phyloP scores from a whole-genome alignment of 345 rosid genomes.

The Carallia pectinifolia region DNA sequence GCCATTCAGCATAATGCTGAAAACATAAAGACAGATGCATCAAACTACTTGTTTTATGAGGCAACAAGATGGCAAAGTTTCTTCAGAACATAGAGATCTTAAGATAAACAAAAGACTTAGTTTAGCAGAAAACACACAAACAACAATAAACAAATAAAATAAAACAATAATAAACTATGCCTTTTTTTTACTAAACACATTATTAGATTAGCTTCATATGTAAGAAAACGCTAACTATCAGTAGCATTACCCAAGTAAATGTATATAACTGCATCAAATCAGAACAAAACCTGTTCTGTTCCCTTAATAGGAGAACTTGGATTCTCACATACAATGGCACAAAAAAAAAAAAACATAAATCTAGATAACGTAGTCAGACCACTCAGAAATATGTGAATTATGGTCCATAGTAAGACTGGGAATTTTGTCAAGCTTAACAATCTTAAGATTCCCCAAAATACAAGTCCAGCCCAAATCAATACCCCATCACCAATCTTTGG shows the following conservation, averaged over 20 bases:
- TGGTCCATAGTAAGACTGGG: constrained; percentile 97
- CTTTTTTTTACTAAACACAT: no score
- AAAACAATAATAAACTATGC: no score
- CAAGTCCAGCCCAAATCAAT: constrained; percentile 88
- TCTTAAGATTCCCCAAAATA: constrained; percentile 73
- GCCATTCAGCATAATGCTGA: no score
- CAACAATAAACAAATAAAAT: no score
- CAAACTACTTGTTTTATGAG: no score
- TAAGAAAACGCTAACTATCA: neutral
- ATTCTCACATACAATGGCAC: constrained; percentile 24
- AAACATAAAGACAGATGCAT: no score
- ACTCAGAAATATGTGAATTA: constrained; percentile 67
- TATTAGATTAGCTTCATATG: no score
- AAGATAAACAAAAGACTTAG: no score
- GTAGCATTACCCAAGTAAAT: neutral
- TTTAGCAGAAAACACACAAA: no score
- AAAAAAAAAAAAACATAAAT: constrained; percentile 8
- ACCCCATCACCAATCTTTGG: constrained; percentile 98
- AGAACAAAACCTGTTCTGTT: constrained; percentile 2
- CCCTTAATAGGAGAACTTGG: constrained; percentile 27
- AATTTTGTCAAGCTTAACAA: constrained; percentile 61
- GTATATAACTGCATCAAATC: neutral
- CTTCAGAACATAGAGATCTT: no score
- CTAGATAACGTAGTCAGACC: constrained; percentile 94
- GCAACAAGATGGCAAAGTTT: no score